Evolutionary conservation across 441 rosid genomes (phyloP).

Genomic region (Brassica balearica): DNA sequence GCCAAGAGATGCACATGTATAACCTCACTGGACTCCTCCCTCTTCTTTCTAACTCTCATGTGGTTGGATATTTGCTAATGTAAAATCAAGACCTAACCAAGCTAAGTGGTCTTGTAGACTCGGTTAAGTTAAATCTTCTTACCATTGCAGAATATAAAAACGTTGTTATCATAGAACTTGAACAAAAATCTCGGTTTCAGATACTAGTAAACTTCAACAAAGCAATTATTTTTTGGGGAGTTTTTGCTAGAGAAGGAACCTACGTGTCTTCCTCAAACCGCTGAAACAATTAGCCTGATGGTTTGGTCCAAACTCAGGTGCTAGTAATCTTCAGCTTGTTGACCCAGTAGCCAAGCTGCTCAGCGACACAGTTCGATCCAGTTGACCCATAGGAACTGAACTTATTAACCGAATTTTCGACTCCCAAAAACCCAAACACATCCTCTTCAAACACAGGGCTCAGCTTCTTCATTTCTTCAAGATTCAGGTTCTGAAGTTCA

Average conservation of each 20-base stretch:
- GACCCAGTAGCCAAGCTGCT: constrained; percentile 75
- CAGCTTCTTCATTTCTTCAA: constrained; percentile 73
- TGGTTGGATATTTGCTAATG: background rate
- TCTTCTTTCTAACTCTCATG: background rate
- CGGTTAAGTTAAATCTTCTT: background rate
- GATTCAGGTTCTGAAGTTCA: constrained; percentile 73
- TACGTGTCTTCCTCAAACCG: background rate
- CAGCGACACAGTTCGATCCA: constrained; percentile 70
- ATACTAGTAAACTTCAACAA: background rate
- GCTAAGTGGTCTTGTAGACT: background rate
- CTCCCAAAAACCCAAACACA: constrained; percentile 81
- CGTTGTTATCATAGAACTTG: background rate
- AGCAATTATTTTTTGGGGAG: background rate
- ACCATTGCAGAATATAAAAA: background rate
- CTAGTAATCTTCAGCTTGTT: constrained; percentile 55
- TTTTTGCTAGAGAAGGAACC: background rate
- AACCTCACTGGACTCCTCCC: background rate
- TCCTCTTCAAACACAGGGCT: constrained; percentile 74
- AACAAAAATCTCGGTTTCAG: constrained; percentile 1
- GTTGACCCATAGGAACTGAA: constrained; percentile 92
- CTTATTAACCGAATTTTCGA: constrained; percentile 81
- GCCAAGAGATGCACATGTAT: background rate
- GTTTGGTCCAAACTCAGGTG: constrained; percentile 25
- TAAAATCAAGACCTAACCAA: background rate
- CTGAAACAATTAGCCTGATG: constrained; percentile 3